Conservation (phyloP, 2,329 filamentous ascomycete genomes). For the Diplodia intermedia region DNA sequence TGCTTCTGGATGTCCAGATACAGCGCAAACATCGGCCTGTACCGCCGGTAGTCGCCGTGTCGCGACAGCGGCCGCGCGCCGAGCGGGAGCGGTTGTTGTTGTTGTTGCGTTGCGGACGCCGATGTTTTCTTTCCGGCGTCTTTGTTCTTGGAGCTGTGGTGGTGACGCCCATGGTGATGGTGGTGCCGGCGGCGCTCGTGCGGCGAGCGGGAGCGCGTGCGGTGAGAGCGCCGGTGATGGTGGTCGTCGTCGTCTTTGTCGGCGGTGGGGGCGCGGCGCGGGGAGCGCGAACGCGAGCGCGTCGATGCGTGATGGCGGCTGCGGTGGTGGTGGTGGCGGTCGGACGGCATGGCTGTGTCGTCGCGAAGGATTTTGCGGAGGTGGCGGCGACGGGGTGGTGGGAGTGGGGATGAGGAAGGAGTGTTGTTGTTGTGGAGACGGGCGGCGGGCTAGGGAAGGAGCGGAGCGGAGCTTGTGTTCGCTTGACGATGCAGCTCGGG, state of each 20-base stretch:
- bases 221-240: constrained; percentile 49
- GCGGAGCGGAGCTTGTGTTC: too few relatives aligned
- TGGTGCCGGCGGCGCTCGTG: constrained; percentile 13
- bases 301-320: constrained; percentile 39
- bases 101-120: background rate
- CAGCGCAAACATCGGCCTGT: constrained; percentile 76
- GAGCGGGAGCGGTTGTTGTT: constrained; percentile 62
- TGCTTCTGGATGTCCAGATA: constrained; percentile 91
- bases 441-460: background rate
- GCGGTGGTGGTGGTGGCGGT: constrained; percentile 9
- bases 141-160: background rate
- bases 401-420: background rate
- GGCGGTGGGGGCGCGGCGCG: constrained; percentile 36
- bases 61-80: constrained; percentile 71
- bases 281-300: constrained; percentile 46
- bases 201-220: constrained; percentile 45
- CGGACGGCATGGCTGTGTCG: constrained; percentile 10
- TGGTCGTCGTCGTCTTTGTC: constrained; percentile 40
- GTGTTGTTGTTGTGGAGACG: background rate
- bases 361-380: background rate
- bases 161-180: background rate
- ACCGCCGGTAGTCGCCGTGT: constrained; percentile 66
- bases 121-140: too few relatives aligned
- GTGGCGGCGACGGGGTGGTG: background rate
- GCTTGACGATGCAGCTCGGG: constrained; percentile 8